Conservation (phyloP, 2,329 filamentous ascomycete genomes). For the Dothideomycetes sp. region DNA sequence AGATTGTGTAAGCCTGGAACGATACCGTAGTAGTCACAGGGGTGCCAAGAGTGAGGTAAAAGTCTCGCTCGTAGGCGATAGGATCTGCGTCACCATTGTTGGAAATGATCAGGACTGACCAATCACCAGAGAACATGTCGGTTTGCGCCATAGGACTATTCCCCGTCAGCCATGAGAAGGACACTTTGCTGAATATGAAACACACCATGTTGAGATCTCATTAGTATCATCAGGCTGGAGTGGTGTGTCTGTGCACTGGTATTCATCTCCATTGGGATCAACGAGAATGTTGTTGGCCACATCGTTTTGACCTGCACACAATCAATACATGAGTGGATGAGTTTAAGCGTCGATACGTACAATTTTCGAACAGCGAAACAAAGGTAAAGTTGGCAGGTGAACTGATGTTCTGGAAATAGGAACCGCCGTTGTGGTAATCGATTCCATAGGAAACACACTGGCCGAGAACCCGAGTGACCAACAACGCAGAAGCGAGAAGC, state of each 20-base stretch:
- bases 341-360: not conserved
- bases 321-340: not conserved
- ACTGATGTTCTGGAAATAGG: constrained; percentile 35
- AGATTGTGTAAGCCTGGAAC: constrained; percentile 10
- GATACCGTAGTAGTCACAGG: constrained; percentile 19
- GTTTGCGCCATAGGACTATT: constrained; percentile 29
- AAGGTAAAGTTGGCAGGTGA: constrained; percentile 31
- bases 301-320: constrained; percentile 21
- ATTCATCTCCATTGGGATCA: constrained; percentile 28
- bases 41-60: constrained; percentile 24
- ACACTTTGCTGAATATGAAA: not conserved
- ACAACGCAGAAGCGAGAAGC: constrained; percentile 3
- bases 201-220: constrained; percentile 29
- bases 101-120: constrained; percentile 31
- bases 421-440: constrained; percentile 31
- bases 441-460: constrained; percentile 20
- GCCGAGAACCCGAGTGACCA: constrained; percentile 2
- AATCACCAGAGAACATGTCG: constrained; percentile 32
- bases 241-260: constrained; percentile 28
- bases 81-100: constrained; percentile 33
- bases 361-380: constrained; percentile 31
- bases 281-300: constrained; percentile 31
- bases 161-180: not conserved
- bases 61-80: constrained; percentile 34
- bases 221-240: constrained; percentile 28